phyloP scores from a whole-genome alignment of 129 eudicot species.

The Escallonia herrerae region DNA sequence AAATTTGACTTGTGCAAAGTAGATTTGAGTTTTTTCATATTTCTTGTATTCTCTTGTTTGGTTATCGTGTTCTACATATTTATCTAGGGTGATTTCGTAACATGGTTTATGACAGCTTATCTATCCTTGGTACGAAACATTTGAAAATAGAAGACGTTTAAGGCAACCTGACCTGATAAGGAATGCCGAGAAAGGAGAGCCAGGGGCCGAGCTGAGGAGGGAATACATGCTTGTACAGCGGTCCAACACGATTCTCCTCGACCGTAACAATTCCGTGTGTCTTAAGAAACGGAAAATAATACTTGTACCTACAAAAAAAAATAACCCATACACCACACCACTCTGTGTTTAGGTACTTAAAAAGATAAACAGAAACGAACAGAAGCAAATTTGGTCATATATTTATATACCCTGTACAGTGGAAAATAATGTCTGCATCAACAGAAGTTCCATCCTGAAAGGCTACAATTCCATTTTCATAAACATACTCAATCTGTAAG shows the following conservation, averaged over 20 bases:
- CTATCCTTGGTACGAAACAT: no score
- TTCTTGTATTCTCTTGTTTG: no score
- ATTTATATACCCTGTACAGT: conserved; percentile 62
- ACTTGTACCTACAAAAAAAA: conserved; percentile 29
- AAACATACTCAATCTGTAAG: conserved; percentile 38
- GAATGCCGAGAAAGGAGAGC: conserved; percentile 52
- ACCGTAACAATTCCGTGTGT: conserved; percentile 38
- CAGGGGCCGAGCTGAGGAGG: conserved; percentile 57
- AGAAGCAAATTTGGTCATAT: not conserved
- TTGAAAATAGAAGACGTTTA: no score
- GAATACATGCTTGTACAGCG: conserved; percentile 53
- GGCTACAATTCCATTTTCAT: conserved; percentile 49
- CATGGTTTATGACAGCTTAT: no score
- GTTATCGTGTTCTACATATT: no score
- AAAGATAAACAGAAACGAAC: not conserved
- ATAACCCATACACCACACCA: not conserved
- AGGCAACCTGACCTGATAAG: conserved; percentile 27
- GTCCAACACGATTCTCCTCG: conserved; percentile 43
- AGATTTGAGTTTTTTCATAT: no score
- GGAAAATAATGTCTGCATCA: conserved; percentile 52
- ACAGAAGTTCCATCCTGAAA: conserved; percentile 50
- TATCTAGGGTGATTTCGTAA: no score
- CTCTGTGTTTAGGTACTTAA: not conserved
- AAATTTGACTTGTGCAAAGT: no score
- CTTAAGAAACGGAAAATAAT: conserved; percentile 41